phyloP scores from a whole-genome alignment of 805 yeast genomes.

The Zygoascus flipseniorum region DNA sequence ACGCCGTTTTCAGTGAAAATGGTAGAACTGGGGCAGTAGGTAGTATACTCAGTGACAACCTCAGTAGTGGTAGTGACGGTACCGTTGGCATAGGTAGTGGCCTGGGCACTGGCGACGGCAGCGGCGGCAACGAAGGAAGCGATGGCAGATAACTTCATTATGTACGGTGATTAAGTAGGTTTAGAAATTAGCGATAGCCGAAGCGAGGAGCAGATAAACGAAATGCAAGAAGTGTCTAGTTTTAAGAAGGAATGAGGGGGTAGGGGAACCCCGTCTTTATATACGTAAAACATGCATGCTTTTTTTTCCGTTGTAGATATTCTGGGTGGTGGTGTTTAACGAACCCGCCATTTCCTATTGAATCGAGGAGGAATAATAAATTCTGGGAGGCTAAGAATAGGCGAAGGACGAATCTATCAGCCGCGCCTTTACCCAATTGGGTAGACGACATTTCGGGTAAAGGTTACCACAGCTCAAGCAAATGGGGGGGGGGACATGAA shows the following conservation, averaged over 20 bases:
- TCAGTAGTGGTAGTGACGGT: slow-evolving; percentile 24
- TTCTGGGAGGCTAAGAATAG: not conserved
- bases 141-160: slow-evolving; percentile 20
- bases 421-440: not conserved
- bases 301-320: slow-evolving; percentile 1
- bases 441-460: not conserved
- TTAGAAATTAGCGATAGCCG: slow-evolving; percentile 7
- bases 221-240: not conserved
- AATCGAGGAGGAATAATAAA: not conserved
- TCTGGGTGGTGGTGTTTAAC: not conserved
- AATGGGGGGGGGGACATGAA: too few species aligned
- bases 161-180: not conserved
- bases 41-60: slow-evolving; percentile 64
- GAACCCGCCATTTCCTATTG: not conserved
- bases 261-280: slow-evolving; percentile 6
- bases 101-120: slow-evolving; percentile 26
- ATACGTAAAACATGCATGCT: not conserved
- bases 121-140: slow-evolving; percentile 12
- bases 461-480: too few species aligned
- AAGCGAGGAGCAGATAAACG: slow-evolving; percentile 3
- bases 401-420: not conserved
- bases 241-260: not conserved
- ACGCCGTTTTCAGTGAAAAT: slow-evolving; percentile 51
- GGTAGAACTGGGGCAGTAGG: slow-evolving; percentile 79
- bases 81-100: slow-evolving; percentile 37